These are phyloP conservation scores for Quercus variabilis DNA, from an alignment of 306 rosid genomes.

Conservation along the genomic window DNA sequence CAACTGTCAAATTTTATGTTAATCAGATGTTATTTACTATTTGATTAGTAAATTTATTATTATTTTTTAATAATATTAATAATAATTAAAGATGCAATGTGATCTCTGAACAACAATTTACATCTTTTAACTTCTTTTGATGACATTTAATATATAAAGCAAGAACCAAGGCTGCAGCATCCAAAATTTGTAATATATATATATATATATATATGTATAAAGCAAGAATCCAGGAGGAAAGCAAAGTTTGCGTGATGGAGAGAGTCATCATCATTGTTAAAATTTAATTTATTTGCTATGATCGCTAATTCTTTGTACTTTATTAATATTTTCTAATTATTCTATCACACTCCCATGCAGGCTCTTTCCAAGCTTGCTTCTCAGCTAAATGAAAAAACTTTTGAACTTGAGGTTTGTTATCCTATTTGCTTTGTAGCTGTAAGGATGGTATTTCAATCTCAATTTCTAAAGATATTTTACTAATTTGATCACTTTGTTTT, in stretches of 20 bases:
- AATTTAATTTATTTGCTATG: neutral
- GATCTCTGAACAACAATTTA: no score
- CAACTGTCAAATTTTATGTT: no score
- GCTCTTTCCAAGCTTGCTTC: slow-evolving; percentile 64
- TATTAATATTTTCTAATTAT: slow-evolving; percentile 16
- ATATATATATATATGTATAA: no score
- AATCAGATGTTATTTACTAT: no score
- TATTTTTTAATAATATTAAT: no score
- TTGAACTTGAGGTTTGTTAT: slow-evolving; percentile 82
- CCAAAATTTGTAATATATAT: no score
- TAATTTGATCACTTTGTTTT: slow-evolving; percentile 27
- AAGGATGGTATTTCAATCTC: slow-evolving; percentile 8
- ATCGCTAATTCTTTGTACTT: neutral
- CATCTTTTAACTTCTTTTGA: no score
- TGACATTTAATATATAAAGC: no score
- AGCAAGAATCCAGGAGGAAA: neutral
- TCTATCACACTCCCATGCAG: slow-evolving; percentile 35
- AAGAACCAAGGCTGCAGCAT: no score
- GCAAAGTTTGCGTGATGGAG: neutral
- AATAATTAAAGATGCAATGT: no score
- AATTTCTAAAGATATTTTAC: slow-evolving; percentile 13
- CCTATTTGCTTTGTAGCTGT: slow-evolving; percentile 21
- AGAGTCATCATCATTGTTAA: neutral
- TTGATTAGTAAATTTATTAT: no score
- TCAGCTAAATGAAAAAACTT: slow-evolving; percentile 68